Evolutionary conservation across 2,329 filamentous ascomycete species (phyloP).

Genomic region (Cryphonectria naterciae): DNA sequence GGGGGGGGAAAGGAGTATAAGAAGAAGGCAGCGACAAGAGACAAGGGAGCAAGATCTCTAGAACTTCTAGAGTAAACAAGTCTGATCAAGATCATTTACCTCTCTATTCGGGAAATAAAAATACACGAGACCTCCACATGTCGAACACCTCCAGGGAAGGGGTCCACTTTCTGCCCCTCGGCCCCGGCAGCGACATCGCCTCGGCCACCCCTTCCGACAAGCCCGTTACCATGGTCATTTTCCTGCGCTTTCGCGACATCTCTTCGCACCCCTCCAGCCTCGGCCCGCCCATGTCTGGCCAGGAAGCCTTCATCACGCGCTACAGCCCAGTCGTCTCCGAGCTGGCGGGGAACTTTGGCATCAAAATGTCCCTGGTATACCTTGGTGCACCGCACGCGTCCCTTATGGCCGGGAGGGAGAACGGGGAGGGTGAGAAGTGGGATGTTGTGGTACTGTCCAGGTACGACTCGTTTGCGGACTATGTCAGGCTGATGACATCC

Average conservation of each 20-base stretch:
- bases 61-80: background rate
- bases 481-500: background rate
- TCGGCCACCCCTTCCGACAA: too few species aligned
- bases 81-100: background rate
- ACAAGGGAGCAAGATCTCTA: background rate
- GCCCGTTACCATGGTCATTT: too few species aligned
- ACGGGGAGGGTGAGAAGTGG: background rate
- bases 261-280: background rate
- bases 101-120: background rate
- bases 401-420: background rate
- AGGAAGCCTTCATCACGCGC: background rate
- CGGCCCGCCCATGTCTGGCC: background rate
- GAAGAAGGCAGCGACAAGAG: background rate
- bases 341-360: background rate
- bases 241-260: too few species aligned
- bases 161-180: too few species aligned
- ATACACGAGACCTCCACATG: too few species aligned
- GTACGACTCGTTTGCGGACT: background rate
- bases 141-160: too few species aligned
- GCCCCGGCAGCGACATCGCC: too few species aligned
- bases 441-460: background rate
- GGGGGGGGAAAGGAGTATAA: too few species aligned
- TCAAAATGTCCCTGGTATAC: background rate
- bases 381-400: background rate
- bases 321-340: background rate